Evolutionary conservation across 2,329 filamentous ascomycete genomes (phyloP).

Genomic region (Sporothrix phasma): DNA sequence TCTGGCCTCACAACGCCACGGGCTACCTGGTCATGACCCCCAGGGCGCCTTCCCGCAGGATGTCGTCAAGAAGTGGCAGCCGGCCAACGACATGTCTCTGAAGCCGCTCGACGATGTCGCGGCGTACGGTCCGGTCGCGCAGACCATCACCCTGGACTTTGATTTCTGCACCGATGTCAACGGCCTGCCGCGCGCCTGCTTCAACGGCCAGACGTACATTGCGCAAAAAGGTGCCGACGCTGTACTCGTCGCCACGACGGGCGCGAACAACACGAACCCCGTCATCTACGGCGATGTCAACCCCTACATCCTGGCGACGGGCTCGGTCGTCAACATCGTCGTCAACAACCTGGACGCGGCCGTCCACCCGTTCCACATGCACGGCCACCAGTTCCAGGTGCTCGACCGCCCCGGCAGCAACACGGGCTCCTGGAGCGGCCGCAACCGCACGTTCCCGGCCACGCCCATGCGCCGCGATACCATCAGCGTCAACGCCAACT

Average conservation of each 20-base stretch:
- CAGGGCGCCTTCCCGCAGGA: conserved; percentile 23
- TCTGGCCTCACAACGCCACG: conserved; percentile 33
- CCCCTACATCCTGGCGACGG: conserved; percentile 31
- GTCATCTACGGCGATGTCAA: conserved; percentile 35
- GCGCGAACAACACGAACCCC: conserved; percentile 33
- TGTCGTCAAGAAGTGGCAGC: conserved; percentile 32
- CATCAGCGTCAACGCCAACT: conserved; percentile 31
- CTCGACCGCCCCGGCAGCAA: conserved; percentile 32
- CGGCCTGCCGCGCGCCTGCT: conserved; percentile 49
- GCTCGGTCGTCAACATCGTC: conserved; percentile 36
- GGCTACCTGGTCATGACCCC: conserved; percentile 34
- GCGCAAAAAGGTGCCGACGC: conserved; percentile 55
- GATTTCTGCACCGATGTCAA: conserved; percentile 51
- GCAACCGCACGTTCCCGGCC: conserved; percentile 23
- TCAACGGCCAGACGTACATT: conserved; percentile 61
- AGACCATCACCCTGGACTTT: conserved; percentile 46
- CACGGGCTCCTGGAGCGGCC: conserved; percentile 29
- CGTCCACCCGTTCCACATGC: conserved; percentile 43
- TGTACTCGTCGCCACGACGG: conserved; percentile 61
- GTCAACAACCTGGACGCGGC: conserved; percentile 40
- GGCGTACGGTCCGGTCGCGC: conserved; percentile 34
- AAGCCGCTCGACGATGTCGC: conserved; percentile 38
- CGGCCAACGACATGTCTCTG: conserved; percentile 53
- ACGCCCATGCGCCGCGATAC: conserved; percentile 30
- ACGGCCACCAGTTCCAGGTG: conserved; percentile 47